Evolutionary conservation across 192 early-diverging fungal species (phyloP).

Genomic region (Coemansia sp.): DNA sequence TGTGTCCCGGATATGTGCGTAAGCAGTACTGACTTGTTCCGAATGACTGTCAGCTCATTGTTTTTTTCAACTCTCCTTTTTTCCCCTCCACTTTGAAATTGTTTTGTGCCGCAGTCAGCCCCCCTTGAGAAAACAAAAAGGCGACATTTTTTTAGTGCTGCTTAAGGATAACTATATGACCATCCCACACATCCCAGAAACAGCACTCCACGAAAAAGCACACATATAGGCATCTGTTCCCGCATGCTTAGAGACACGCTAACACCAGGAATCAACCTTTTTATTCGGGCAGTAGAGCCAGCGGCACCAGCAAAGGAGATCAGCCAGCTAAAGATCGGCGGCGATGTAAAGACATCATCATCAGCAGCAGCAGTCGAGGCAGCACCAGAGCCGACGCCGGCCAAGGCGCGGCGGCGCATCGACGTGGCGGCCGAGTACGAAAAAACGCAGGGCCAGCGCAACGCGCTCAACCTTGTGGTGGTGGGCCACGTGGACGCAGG

Average conservation of each 20-base stretch:
- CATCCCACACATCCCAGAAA: background rate
- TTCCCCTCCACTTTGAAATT: background rate
- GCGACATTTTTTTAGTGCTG: no score
- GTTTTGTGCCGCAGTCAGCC: background rate
- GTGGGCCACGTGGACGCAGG: slow-evolving; percentile 95
- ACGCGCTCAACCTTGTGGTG: slow-evolving; percentile 73
- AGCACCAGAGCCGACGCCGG: slow-evolving; percentile 8
- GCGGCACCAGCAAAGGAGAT: slow-evolving; percentile 21
- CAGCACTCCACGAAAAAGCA: background rate
- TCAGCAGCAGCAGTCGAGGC: no score
- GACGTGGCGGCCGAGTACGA: slow-evolving; percentile 42
- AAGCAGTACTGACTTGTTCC: no score
- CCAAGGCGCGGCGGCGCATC: slow-evolving; percentile 25
- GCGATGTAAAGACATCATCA: no score
- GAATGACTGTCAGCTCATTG: no score
- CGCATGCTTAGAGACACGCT: background rate
- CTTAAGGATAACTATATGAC: no score
- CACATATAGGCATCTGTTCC: background rate
- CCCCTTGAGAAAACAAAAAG: no score
- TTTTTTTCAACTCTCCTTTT: background rate
- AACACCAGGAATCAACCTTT: background rate
- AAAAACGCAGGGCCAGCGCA: slow-evolving; percentile 50
- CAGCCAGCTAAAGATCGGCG: slow-evolving; percentile 23
- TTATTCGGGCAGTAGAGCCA: background rate
- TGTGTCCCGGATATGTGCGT: no score